A percentile compares a stretch with the other conserved stretches of the same genome.
Evolutionary conservation across 208 protist species (phyloP).

Genomic region (Leishmania arabica): DNA sequence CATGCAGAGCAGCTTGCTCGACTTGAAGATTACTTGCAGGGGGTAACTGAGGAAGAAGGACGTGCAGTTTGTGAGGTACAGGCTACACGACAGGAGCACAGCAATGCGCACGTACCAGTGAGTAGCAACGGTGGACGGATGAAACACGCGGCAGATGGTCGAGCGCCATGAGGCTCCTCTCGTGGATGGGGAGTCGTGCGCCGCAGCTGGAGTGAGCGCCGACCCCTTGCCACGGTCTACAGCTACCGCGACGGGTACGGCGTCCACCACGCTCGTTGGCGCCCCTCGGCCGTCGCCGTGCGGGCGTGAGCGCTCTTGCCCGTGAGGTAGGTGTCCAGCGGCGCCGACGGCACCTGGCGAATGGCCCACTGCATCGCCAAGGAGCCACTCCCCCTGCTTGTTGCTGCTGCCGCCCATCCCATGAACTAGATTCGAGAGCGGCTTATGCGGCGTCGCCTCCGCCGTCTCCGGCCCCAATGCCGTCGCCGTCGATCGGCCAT

Average conservation of each 20-base stretch:
- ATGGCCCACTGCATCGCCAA: neutral
- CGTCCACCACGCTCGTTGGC: neutral
- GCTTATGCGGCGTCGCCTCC: neutral
- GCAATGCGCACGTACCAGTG: slow-evolving; percentile 50
- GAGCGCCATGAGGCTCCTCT: neutral
- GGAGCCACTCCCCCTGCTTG: neutral
- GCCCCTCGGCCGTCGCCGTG: neutral
- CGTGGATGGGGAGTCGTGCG: neutral
- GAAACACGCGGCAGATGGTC: slow-evolving; percentile 4
- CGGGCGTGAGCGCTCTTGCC: neutral
- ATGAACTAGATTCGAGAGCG: neutral
- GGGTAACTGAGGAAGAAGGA: slow-evolving; percentile 52
- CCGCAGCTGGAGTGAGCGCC: neutral
- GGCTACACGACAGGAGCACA: slow-evolving; percentile 39
- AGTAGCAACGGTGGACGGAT: slow-evolving; percentile 35
- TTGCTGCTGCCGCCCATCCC: neutral
- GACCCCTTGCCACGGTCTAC: neutral
- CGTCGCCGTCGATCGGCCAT: neutral
- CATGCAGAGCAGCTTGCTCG: slow-evolving; percentile 60
- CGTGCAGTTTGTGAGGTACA: slow-evolving; percentile 53
- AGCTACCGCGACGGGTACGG: neutral
- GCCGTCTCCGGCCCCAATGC: neutral
- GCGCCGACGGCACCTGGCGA: neutral
- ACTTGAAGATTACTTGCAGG: slow-evolving; percentile 71
- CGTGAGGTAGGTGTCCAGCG: neutral